These are phyloP conservation scores for Fusarium multiceps DNA, from an alignment of 2,329 filamentous ascomycete species.

Conservation along the genomic window DNA sequence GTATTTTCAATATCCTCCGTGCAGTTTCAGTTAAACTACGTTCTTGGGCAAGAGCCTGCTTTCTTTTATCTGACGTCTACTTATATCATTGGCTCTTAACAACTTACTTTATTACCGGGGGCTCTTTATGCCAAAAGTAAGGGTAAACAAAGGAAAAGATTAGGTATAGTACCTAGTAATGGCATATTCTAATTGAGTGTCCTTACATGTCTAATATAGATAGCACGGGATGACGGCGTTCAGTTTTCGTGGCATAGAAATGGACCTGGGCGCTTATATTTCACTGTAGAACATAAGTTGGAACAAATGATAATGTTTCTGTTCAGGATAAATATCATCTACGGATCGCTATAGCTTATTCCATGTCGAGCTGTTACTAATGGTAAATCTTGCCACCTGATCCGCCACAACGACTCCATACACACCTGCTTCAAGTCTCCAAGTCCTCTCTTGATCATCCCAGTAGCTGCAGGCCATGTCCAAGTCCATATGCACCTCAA, in stretches of 20 bases:
- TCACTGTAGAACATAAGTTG: neutral
- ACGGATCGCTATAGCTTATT: neutral
- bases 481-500: slow-evolving; percentile 11
- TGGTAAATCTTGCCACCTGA: neutral
- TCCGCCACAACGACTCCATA: slow-evolving; percentile 2
- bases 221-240: neutral
- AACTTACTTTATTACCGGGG: too few species aligned
- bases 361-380: neutral
- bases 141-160: too few species aligned
- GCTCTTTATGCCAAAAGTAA: too few species aligned
- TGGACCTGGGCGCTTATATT: neutral
- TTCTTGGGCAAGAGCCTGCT: neutral
- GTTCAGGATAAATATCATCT: neutral
- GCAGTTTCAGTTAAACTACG: neutral
- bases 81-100: neutral
- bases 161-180: too few species aligned
- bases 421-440: slow-evolving; percentile 17
- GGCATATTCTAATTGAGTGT: rapidly evolving
- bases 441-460: slow-evolving; percentile 9
- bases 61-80: neutral
- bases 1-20: neutral
- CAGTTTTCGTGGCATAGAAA: neutral
- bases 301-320: neutral
- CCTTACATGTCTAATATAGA: neutral
- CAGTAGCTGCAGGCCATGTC: slow-evolving; percentile 10